Evolutionary conservation across 305 asterid genomes (phyloP), one percentile per base, ranked within the genome.

Genomic region (Plantago coronopus): DNA sequence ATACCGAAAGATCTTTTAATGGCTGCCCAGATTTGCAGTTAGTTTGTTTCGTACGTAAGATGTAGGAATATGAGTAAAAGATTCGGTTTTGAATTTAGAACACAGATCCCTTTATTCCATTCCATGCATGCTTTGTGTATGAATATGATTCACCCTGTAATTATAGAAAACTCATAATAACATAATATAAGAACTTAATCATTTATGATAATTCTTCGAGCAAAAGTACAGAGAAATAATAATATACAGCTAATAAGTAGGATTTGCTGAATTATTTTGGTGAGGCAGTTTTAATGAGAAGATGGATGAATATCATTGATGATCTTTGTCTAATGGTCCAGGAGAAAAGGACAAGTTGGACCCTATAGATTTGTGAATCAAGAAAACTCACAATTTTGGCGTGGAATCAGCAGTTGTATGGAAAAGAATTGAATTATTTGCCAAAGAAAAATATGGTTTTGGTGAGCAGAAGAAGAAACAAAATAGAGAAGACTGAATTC

Each of bases 301-400:
- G 43, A 38, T 38, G 43, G 43, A 14, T 14, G 3, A 38, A 38
- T 4, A 38, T 11, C 15, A 10, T 38, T 38, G 12, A 38, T 4
- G 13, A 38, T 1, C 14, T 38, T 22, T 50, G 37, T 22, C 37
- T 50, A 9, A 50, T 22, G 56, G 37, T 22, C 57, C 57, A 22
- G 2, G 38, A 25, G 14, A 25, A 14, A 13, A 23, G 43, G 58
- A 53, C 20, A 53, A 27, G 2, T 38, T 23, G 20, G 20, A 25
- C 58, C 58, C 58, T 53, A 53, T 38, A 11, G n/a, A n/a, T n/a
- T n/a, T n/a, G n/a, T n/a, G 43, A 38, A 38, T 1, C 40, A 53
- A 14, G 57, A 51, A 22, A 51, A 51, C 37, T 11, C 17, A 50
- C 31, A 49, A 48, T 21, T 49, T 38, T 0, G 15, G 43, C 43